Percentiles rank a stretch among this genome's conserved stretches.
Evolutionary conservation across 257 asterid genomes (phyloP).

Genomic region (Sherardia arvensis): DNA sequence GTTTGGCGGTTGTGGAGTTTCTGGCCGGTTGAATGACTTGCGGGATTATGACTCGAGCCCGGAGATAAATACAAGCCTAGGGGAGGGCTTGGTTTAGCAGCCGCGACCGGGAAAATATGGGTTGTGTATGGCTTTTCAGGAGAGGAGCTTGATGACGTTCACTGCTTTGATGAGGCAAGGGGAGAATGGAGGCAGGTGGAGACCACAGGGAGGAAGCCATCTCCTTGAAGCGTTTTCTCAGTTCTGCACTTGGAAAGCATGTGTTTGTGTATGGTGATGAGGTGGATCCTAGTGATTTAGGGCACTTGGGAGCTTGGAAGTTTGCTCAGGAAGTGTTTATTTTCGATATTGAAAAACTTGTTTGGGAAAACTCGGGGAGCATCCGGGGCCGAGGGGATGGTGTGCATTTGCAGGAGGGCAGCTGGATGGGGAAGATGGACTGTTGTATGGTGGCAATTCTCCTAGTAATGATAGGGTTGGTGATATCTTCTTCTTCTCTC

Average conservation of each 20-base stretch:
- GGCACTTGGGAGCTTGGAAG: slow-evolving; percentile 82
- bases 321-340: slow-evolving; percentile 46
- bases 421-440: slow-evolving; percentile 37
- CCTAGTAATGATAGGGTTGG: slow-evolving; percentile 57
- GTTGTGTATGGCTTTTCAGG: slow-evolving; percentile 90
- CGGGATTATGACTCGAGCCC: slow-evolving; percentile 68
- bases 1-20: slow-evolving; percentile 83
- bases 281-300: slow-evolving; percentile 84
- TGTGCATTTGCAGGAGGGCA: slow-evolving; percentile 54
- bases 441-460: slow-evolving; percentile 78
- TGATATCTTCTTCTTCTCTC: slow-evolving; percentile 53
- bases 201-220: slow-evolving; percentile 70
- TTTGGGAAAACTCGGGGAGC: slow-evolving; percentile 43
- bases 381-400: slow-evolving; percentile 91
- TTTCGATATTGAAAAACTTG: slow-evolving; percentile 54
- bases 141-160: slow-evolving; percentile 72
- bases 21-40: slow-evolving; percentile 65
- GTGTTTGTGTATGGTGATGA: slow-evolving; percentile 66
- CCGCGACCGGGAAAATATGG: slow-evolving; percentile 56
- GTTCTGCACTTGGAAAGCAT: slow-evolving; percentile 45
- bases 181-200: slow-evolving; percentile 58
- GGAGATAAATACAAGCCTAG: slow-evolving; percentile 64
- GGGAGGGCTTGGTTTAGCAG: slow-evolving; percentile 75
- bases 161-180: slow-evolving; percentile 39
- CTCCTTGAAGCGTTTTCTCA: slow-evolving; percentile 65